phyloP scores from a whole-genome alignment of 192 early-diverging fungal genomes.

The Pilaira anomala region DNA sequence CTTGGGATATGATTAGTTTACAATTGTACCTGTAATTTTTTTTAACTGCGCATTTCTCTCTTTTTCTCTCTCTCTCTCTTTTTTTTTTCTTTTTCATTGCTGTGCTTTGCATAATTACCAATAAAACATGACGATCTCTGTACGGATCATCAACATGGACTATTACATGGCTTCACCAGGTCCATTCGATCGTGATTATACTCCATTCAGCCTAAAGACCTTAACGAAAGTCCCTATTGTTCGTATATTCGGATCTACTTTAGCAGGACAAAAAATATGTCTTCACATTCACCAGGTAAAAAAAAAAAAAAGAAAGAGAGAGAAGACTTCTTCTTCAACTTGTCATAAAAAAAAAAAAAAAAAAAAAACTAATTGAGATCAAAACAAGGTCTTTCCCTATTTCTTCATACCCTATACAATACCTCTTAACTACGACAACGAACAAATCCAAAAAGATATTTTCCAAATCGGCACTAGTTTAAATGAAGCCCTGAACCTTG shows the following conservation, averaged over 20 bases:
- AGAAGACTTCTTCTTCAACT: slow-evolving; percentile 9
- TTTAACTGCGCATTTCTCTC: not conserved
- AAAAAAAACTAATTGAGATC: too few species aligned
- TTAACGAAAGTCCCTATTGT: slow-evolving; percentile 64
- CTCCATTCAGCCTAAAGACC: slow-evolving; percentile 38
- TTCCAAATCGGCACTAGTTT: slow-evolving; percentile 58
- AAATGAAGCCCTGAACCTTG: slow-evolving; percentile 64
- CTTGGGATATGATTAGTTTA: not conserved
- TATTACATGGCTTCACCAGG: slow-evolving; percentile 52
- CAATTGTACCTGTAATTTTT: not conserved
- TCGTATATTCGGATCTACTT: slow-evolving; percentile 77
- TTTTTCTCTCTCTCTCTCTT: not conserved
- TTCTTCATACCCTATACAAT: slow-evolving; percentile 75
- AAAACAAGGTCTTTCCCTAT: slow-evolving; percentile 73
- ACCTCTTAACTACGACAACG: slow-evolving; percentile 17
- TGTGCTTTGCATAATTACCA: not conserved
- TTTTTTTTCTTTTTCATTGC: not conserved
- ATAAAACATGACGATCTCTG: slow-evolving; percentile 7
- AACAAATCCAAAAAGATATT: slow-evolving; percentile 43
- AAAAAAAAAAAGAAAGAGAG: slow-evolving; percentile 4
- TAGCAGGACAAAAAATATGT: slow-evolving; percentile 67
- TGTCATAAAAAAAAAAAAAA: too few species aligned
- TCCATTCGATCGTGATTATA: slow-evolving; percentile 33
- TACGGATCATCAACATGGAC: slow-evolving; percentile 67
- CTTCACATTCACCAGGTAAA: slow-evolving; percentile 81